Base-by-base conservation (phyloP, 1,284 basidiomycete genomes). In the Marasmius sp. region DNA sequence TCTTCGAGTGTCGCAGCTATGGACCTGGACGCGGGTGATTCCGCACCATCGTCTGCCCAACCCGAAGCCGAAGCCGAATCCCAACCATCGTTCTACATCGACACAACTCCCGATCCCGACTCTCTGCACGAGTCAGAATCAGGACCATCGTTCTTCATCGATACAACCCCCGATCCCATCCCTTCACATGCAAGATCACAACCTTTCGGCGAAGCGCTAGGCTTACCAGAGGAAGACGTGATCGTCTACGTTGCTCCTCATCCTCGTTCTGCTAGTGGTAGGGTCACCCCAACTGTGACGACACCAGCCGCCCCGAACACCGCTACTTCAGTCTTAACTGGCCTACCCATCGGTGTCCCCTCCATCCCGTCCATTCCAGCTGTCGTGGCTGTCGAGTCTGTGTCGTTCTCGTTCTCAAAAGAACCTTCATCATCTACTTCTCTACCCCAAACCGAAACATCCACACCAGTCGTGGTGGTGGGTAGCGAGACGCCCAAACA, bases 191-290 rank as follows among this genome's bases (percentile, higher is more conserved):
- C 45, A 5, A 27, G 27, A 47, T 8, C 45, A 8, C 8, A 8
- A n/a, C 8, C 45, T 47, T 18, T 6, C n/a, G 45, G 16, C 45
- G 20, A 47, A 47, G 45, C 16, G 45, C 20, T 47, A 14, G 45
- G 45, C 6, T 14, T 47, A 14, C 76, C 77, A 53, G 81, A 83
- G 4, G 85, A 86, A 36, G 85, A 86, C 61, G 66, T 77, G 0
- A 86, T 87, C 54, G 85, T 87, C 14, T 87, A 87, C 65, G 82
- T 81, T n/a, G 85, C 84, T 1, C 85, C 85, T 0, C 79, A 85
- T 66, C 85, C 84, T 10, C 77, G 79, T 11, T 69, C 70, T 8
- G 52, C 61, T 16, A 22, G 67, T 36, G 33, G 60, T 8, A 14
- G 65, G 1, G 64, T 71, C 6, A 59, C 65, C 12, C 69, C 67